Conservation (phyloP, 495 filamentous ascomycete genomes). For the Aspergillus sclerotiicarbonarius region DNA sequence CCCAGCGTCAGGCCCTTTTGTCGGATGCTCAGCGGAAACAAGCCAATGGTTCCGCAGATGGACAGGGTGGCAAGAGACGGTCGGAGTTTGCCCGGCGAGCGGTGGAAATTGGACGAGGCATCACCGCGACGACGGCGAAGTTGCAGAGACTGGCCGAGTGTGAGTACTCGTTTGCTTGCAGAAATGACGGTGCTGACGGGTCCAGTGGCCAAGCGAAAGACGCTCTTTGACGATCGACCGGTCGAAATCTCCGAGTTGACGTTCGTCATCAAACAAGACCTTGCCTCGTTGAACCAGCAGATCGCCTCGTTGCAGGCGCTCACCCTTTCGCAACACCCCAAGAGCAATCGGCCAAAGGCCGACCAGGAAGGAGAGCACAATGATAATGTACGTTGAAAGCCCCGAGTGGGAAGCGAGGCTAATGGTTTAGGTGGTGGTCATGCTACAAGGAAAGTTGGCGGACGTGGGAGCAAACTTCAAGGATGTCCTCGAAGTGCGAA, state of each 20-base stretch:
- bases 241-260: slow-evolving; percentile 96
- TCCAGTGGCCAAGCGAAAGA: slow-evolving; percentile 89
- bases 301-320: slow-evolving; percentile 79
- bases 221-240: slow-evolving; percentile 93
- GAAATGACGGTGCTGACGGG: background rate
- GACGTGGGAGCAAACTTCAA: slow-evolving; percentile 95
- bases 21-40: slow-evolving; percentile 67
- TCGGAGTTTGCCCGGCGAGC: slow-evolving; percentile 89
- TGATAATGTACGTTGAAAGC: slow-evolving; percentile 65
- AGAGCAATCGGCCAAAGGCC: slow-evolving; percentile 46
- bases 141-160: slow-evolving; percentile 85
- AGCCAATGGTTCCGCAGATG: slow-evolving; percentile 61
- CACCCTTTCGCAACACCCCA: slow-evolving; percentile 68
- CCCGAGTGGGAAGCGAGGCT: slow-evolving; percentile 11
- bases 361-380: slow-evolving; percentile 96
- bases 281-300: slow-evolving; percentile 81
- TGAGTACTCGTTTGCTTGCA: slow-evolving; percentile 36
- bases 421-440: slow-evolving; percentile 64
- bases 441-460: slow-evolving; percentile 91
- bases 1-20: slow-evolving; percentile 79
- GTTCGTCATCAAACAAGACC: slow-evolving; percentile 95
- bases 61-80: slow-evolving; percentile 43
- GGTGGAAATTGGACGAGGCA: slow-evolving; percentile 85
- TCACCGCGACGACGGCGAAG: slow-evolving; percentile 90
- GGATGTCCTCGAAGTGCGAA: slow-evolving; percentile 92